A percentile compares a stretch with the other conserved stretches of the same genome.
phyloP scores from a whole-genome alignment of 345 rosid genomes.

The Euclidium syriacum region DNA sequence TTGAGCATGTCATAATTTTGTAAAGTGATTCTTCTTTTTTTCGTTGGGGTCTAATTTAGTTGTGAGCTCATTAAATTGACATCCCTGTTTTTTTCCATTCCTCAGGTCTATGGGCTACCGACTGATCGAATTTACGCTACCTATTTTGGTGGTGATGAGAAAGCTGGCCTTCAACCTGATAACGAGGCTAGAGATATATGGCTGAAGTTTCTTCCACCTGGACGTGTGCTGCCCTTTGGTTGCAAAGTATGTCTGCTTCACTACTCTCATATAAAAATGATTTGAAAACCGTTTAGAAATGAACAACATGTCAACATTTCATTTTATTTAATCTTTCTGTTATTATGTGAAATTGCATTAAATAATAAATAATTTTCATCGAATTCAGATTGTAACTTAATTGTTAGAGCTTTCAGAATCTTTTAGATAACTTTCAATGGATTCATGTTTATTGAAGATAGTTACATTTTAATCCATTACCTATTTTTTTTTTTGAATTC shows the following conservation, averaged over 20 bases:
- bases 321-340: neutral
- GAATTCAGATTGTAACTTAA: neutral
- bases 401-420: neutral
- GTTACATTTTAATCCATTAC: neutral
- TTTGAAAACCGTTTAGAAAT: neutral
- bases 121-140: slow-evolving; percentile 82
- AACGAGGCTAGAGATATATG: slow-evolving; percentile 80
- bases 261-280: neutral
- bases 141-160: slow-evolving; percentile 96
- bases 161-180: slow-evolving; percentile 83
- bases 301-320: neutral
- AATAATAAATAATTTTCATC: too few species aligned
- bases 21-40: neutral
- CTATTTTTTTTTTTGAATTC: neutral
- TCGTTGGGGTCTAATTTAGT: neutral
- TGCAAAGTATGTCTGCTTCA: slow-evolving; percentile 57
- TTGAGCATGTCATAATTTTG: neutral
- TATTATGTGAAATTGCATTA: neutral
- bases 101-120: slow-evolving; percentile 74
- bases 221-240: slow-evolving; percentile 80
- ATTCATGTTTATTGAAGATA: neutral
- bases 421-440: neutral
- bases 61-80: neutral
- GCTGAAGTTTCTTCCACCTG: slow-evolving; percentile 76
- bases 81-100: slow-evolving; percentile 4